Base-by-base conservation (phyloP, 768 basidiomycete species). In the Paxillus involutus region DNA sequence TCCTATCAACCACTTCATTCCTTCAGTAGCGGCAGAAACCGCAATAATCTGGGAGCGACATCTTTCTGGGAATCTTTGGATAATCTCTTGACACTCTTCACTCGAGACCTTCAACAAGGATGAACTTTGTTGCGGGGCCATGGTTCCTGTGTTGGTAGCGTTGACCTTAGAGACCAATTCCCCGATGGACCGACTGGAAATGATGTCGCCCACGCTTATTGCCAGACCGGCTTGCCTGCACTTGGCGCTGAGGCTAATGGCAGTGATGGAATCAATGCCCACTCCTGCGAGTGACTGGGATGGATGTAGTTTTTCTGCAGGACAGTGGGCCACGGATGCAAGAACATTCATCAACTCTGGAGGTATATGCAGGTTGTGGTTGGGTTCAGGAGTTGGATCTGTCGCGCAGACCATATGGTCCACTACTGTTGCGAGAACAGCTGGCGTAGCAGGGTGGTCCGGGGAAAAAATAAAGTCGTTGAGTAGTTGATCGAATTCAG, bases 181-280 rank as follows among this genome's bases (percentile, higher is more conserved):
- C 12, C 58, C 69, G 13, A 80, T 57, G 3, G 76, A 77, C 40
- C 59, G 59, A 47, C 77, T 74, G 36, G 64, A 72, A 41, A 78
- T 59, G n/a, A 80, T 70, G 51, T 80, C 77, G 30, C 68, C 73
- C 3, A 73, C 70, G 12, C 49, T 56, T 24, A 72, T 44, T 13
- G 42, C 54, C 41, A 80, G 54, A 1, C 78, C 78, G 4, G 61
- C 66, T 43, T 65, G 63, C 43, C 73, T 69, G 58, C 72, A 73
- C 51, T 70, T 76, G 7, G 75, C 70, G 10, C 70, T 68, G 12
- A 81, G 65, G 47, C 75, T 74, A 35, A 81, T 76, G 19, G 80
- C 77, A 17, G 75, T 76, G 53, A 81, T 80, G 2, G 80, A 81
- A 58, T 80, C 80, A 11, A 80, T 65, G 17, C 80, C 80, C 11